Evolutionary conservation across 2,329 filamentous ascomycete species (phyloP).

Genomic region (Monosporascus sp.): DNA sequence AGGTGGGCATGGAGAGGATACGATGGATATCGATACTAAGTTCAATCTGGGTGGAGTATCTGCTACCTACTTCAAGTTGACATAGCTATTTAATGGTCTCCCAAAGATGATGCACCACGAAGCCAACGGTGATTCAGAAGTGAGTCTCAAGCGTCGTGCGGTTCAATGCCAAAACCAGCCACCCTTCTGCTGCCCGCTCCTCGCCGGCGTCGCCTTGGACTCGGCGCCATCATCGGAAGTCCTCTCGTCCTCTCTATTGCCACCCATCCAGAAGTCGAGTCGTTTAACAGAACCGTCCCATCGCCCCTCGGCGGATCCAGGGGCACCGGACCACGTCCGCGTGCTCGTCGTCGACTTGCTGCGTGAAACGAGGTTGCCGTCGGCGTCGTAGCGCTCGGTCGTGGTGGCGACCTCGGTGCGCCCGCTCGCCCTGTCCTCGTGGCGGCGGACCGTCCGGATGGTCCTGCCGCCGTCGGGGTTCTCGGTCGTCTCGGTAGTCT

Average conservation of each 20-base stretch:
- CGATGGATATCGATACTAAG: neutral
- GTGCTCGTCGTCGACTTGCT: slow-evolving; percentile 7
- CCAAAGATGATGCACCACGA: neutral
- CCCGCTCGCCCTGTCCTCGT: slow-evolving; percentile 2
- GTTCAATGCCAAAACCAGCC: slow-evolving; percentile 17
- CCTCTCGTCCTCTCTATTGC: neutral
- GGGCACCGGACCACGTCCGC: slow-evolving; percentile 10
- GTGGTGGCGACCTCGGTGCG: slow-evolving; percentile 10
- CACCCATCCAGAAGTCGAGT: slow-evolving; percentile 2
- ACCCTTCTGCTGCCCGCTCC: neutral
- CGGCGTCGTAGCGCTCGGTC: slow-evolving; percentile 11
- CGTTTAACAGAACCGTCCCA: neutral
- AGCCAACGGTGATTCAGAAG: neutral
- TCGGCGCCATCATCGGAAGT: neutral
- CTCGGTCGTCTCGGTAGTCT: slow-evolving; percentile 6
- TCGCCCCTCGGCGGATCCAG: too few relatives aligned
- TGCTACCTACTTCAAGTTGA: neutral
- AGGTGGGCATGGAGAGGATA: too few relatives aligned
- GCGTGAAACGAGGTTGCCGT: slow-evolving; percentile 15
- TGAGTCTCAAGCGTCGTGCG: too few relatives aligned
- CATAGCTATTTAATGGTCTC: slow-evolving; percentile 1
- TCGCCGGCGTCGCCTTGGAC: neutral
- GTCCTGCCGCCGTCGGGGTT: slow-evolving; percentile 19
- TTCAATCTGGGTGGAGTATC: neutral
- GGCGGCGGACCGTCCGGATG: slow-evolving; percentile 10